phyloP scores from a whole-genome alignment of 2,329 filamentous ascomycete species.

The Trichoderma sp. region DNA sequence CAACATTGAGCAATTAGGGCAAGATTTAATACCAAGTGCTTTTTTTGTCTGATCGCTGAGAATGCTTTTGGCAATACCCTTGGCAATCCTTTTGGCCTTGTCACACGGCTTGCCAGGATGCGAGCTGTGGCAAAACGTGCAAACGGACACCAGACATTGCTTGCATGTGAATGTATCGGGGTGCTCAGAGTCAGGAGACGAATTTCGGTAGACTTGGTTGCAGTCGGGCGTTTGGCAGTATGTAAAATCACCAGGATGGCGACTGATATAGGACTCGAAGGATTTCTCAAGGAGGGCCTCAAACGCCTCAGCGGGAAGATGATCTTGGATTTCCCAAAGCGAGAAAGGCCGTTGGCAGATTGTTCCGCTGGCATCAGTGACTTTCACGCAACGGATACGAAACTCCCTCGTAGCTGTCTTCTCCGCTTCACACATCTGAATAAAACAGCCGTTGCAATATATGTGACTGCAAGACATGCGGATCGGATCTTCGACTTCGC shows the following conservation, averaged over 20 bases:
- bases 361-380: neutral
- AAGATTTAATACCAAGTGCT: constrained; percentile 43
- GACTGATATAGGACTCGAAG: constrained; percentile 40
- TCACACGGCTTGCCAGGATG: constrained; percentile 41
- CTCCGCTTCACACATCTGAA: constrained; percentile 26
- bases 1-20: constrained; percentile 42
- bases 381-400: constrained; percentile 9
- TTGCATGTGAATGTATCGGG: constrained; percentile 37
- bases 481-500: constrained; percentile 40
- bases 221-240: constrained; percentile 50
- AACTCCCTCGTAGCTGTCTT: constrained; percentile 5
- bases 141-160: constrained; percentile 40
- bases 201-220: constrained; percentile 43
- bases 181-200: neutral
- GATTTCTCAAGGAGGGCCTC: constrained; percentile 38
- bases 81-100: neutral
- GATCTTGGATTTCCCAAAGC: neutral
- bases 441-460: constrained; percentile 48
- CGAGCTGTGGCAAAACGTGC: constrained; percentile 39
- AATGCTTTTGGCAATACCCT: constrained; percentile 29
- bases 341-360: neutral
- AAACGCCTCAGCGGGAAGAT: neutral
- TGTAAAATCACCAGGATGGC: constrained; percentile 36
- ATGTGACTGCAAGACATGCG: constrained; percentile 42
- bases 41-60: constrained; percentile 37